Evolutionary conservation across 768 basidiomycete species (phyloP), one percentile per base, ranked within the genome.

Genomic region (Cystobasidium tubakii): DNA sequence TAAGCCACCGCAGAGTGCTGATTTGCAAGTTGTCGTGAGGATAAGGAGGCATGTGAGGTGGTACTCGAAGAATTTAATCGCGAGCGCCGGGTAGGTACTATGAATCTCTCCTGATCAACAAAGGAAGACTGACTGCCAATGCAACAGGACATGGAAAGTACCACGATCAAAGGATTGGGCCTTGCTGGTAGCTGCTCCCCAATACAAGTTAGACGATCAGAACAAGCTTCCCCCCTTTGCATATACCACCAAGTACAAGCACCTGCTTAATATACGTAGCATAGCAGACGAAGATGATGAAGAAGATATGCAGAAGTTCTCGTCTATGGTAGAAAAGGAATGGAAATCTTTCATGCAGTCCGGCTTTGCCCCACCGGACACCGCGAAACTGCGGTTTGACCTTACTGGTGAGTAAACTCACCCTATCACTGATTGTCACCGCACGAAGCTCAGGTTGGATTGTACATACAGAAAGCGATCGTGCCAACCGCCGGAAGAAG

Each of bases 341-440:
- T 92, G 91, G 91, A 86, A 86, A 19, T 84, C 88, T 29, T 87
- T 92, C 46, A 85, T 87, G 0, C 87, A 97, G 75, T 86, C 86
- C 7, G 83, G 83, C 19, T 77, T 78, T 66, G 79, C 84, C 34
- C 85, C 82, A 31, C n/a, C 42, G 33, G 82, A 83, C 57, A 84
- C 87, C 76, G 89, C 87, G 81, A 90, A 90, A 81, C 84, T 98
- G 36, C 87, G 92, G 79, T 98, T 99, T 81, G 94, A 98, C 80
- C 81, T 97, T 75, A 94, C 88, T 0, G 69, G 69, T 71, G 27
- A 13, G 54, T 71, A 13, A 3, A 39, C 23, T 31, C 57, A 62
- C 36, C 57, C 57, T 4, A 33, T 12, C 57, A 4, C n/a, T 4
- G 7, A 9, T 25, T 23, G 54, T n/a, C 54, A 31, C 21, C n/a